These are phyloP conservation scores for Microthyrium microscopicum DNA, from an alignment of 2,329 filamentous ascomycete species.

Conservation along the genomic window DNA sequence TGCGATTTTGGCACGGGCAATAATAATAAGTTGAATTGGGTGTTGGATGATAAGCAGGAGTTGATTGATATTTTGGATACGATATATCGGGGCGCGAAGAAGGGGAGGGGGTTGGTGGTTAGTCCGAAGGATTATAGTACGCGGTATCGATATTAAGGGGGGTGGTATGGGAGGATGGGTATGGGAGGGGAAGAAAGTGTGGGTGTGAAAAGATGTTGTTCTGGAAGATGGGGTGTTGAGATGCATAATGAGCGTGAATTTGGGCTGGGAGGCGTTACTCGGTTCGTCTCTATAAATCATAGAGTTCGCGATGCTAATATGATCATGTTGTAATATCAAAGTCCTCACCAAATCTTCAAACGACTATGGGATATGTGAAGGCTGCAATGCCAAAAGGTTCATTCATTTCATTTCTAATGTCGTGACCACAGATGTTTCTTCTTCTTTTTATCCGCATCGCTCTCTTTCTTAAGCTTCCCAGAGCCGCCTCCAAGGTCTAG, in stretches of 20 bases:
- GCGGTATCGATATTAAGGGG: conserved; percentile 8
- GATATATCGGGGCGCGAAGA: conserved; percentile 95
- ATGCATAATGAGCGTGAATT: no score
- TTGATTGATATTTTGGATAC: conserved; percentile 97
- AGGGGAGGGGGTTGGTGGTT: conserved; percentile 88
- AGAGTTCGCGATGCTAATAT: no score
- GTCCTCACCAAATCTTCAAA: no score
- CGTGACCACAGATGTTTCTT: conserved; percentile 42
- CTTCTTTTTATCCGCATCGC: conserved; percentile 30
- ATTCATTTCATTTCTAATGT: conserved; percentile 9
- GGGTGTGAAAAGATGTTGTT: no score
- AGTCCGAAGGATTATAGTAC: conserved; percentile 51
- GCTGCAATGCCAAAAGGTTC: no score
- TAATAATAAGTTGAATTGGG: conserved; percentile 97
- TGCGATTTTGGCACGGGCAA: conserved; percentile 95
- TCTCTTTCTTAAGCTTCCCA: conserved; percentile 35
- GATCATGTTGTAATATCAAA: no score
- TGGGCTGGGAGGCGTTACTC: no score
- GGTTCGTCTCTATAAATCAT: no score
- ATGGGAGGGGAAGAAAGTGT: no score
- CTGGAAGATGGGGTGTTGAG: no score
- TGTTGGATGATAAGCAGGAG: conserved; percentile 94
- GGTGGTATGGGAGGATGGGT: neutral
- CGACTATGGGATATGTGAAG: no score
- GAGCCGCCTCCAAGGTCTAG: conserved; percentile 10